Conservation (phyloP, 1,284 basidiomycete species). For the Rhodotorula sp. region DNA sequence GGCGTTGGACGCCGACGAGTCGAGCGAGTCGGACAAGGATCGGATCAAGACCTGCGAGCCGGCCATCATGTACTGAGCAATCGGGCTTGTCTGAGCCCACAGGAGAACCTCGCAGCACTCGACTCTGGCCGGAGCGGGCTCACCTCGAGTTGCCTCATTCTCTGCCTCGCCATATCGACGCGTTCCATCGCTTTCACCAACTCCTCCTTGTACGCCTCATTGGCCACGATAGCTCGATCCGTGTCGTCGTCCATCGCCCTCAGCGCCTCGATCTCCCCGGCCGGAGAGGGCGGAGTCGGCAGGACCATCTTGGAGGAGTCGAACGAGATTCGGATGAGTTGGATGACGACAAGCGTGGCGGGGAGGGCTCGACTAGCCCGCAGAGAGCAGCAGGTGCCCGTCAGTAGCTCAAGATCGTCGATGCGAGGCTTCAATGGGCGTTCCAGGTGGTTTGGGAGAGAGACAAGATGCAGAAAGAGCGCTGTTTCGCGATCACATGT, state of each 20-base stretch:
- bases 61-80: no score
- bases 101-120: background rate
- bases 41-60: conserved; percentile 18
- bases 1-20: background rate
- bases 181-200: conserved; percentile 18
- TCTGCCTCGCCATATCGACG: conserved; percentile 12
- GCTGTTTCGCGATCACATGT: no score
- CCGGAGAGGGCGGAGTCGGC: background rate
- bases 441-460: no score
- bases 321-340: background rate
- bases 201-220: conserved; percentile 23
- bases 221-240: conserved; percentile 16
- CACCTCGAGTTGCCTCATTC: conserved; percentile 20
- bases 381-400: no score
- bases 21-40: conserved; percentile 2
- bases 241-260: conserved; percentile 21
- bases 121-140: background rate
- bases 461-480: no score
- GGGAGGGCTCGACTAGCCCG: no score
- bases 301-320: background rate
- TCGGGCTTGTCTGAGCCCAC: background rate
- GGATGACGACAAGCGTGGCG: background rate
- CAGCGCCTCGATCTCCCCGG: conserved; percentile 11
- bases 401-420: no score
- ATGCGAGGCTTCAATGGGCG: no score